These are phyloP conservation scores for Achlya hypogyna DNA, from an alignment of 352 stramenopile genomes.

Conservation along the genomic window DNA sequence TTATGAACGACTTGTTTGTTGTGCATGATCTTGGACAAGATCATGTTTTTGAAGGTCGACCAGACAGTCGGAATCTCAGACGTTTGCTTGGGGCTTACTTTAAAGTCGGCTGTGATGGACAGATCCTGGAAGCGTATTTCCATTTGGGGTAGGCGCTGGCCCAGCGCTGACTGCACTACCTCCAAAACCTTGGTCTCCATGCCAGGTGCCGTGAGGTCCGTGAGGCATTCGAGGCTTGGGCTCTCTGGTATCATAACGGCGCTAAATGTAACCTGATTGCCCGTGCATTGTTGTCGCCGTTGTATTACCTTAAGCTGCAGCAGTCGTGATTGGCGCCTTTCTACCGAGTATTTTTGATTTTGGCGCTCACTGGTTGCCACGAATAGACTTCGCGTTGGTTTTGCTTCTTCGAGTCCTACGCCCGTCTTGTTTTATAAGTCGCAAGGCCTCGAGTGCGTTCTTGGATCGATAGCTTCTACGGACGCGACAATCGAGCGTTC, in stretches of 20 bases:
- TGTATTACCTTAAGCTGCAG: neutral
- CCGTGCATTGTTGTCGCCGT: neutral
- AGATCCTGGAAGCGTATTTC: slow-evolving; percentile 33
- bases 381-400: no score
- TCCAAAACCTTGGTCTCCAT: neutral
- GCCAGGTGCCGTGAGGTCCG: neutral
- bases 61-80: slow-evolving; percentile 30
- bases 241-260: neutral
- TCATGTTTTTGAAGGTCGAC: slow-evolving; percentile 22
- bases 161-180: neutral
- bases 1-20: slow-evolving; percentile 28
- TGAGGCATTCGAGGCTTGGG: neutral
- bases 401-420: no score
- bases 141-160: slow-evolving; percentile 24
- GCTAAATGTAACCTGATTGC: neutral
- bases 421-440: no score
- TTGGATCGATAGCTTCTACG: no score
- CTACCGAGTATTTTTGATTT: no score
- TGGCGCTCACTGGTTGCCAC: no score
- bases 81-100: slow-evolving; percentile 14
- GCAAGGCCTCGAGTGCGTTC: no score
- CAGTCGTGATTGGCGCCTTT: no score
- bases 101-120: slow-evolving; percentile 28
- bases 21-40: neutral
- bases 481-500: no score